Base-by-base conservation (phyloP, 73 alveolate species). In the Symbiodinium natans region DNA sequence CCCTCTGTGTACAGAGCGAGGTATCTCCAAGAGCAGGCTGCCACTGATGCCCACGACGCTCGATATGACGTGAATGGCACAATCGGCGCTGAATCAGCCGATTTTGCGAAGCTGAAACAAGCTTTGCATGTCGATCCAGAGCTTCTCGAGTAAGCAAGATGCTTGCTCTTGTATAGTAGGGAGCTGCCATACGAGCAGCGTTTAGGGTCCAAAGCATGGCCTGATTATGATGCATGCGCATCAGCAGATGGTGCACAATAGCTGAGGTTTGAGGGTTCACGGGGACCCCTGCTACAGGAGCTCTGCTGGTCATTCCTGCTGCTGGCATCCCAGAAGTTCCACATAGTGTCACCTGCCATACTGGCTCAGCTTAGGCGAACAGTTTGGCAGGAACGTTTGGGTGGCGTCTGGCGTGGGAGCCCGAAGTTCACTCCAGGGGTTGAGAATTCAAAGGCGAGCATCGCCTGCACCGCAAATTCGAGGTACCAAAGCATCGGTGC, bases 401-500 rank as follows among this genome's bases (percentile, higher is more conserved):
- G 21, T 88, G 95, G 95, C 95, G 95, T 33, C 85, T 88, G n/a
- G 80, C 95, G 95, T 43, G 17, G 43, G 41, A 80, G 31, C 71
- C 41, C 33, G 52, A 56, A 5, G n/a, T 33, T 1, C 27, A 77
- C 33, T 36, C n/a, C n/a, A n/a, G n/a, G n/a, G n/a, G n/a, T n/a
- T n/a, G n/a, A n/a, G n/a, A n/a, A n/a, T n/a, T n/a, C n/a, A n/a
- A n/a, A n/a, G n/a, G n/a, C n/a, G n/a, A n/a, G n/a, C n/a, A n/a
- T n/a, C n/a, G n/a, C n/a, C n/a, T n/a, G n/a, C n/a, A n/a, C n/a
- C n/a, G n/a, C n/a, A 13, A 13, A 0, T 33, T 10, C 42, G 31
- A 88, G 95, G 95, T 88, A 88, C 86, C 95, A 88, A 83, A 38
- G 43, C 95, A 40, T 88, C 63, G 95, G 95, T 3, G 36, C 80